Conservation (phyloP, 768 basidiomycete species). For the Mycena venus region DNA sequence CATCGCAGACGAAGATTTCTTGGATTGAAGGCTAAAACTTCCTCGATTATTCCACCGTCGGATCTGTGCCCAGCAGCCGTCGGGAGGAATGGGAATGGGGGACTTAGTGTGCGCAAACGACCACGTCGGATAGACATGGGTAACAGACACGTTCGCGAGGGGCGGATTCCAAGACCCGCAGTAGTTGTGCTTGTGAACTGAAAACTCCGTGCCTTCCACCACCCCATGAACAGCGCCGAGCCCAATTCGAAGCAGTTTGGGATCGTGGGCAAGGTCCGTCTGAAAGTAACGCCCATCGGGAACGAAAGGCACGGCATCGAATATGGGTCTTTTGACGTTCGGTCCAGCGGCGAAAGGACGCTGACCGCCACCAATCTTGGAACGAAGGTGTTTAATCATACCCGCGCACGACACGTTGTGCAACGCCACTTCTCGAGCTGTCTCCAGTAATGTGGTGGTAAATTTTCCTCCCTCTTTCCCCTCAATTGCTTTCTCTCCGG, state of each 20-base stretch:
- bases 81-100: conserved; percentile 47
- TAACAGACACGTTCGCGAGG: conserved; percentile 61
- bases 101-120: conserved; percentile 59
- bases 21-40: conserved; percentile 56
- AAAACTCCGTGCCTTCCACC: conserved; percentile 70
- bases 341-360: conserved; percentile 64
- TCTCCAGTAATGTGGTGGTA: conserved; percentile 65
- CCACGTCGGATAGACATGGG: conserved; percentile 70
- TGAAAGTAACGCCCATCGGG: conserved; percentile 62
- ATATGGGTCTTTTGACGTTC: conserved; percentile 63
- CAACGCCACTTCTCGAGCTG: conserved; percentile 59
- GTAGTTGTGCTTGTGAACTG: conserved; percentile 72
- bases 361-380: conserved; percentile 56
- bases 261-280: conserved; percentile 54
- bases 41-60: conserved; percentile 66
- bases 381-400: conserved; percentile 57
- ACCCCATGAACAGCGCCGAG: conserved; percentile 75
- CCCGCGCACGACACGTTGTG: conserved; percentile 65
- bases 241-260: conserved; percentile 58
- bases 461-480: conserved; percentile 74
- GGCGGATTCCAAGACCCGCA: conserved; percentile 67
- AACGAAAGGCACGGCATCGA: conserved; percentile 68
- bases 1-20: not conserved
- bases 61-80: conserved; percentile 65
- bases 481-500: conserved; percentile 69